Base-by-base conservation (phyloP, 1,139 yeast genomes). In the Hansenula sp. region DNA sequence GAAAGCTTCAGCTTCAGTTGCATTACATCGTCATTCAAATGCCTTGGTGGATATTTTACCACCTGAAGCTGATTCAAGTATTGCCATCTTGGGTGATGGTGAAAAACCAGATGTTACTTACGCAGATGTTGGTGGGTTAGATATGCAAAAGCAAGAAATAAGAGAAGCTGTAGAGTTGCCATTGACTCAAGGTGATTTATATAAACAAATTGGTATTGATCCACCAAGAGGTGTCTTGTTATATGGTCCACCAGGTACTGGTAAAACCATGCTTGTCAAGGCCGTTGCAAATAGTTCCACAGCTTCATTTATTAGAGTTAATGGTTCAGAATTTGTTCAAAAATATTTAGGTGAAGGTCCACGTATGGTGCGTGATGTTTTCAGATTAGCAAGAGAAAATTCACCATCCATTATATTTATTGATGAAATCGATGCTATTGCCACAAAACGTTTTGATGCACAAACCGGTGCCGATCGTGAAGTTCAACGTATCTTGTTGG, bases 401-500 rank as follows among this genome's bases (percentile, higher is more conserved):
- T 81, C 97, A 0, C 99, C 99, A 11, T 81, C 97, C 13, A 94
- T 93, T 60, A 93, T 93, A 53, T 93, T 93, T 67, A 93, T 93
- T 59, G 99, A 94, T 72, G 99, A 94, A 71, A 88, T 94, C 58
- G 99, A 94, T 70, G 97, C 99, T 34, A 94, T 94, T 67, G 99
- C 99, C 41, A 93, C 99, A 33, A 94, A 93, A 69, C 89, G 99
- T 72, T 94, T 93, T 60, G 99, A 94, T 69, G 99, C 99, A 27
- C 98, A 91, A 71, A 93, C 99, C 6, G 99, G 99, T 63, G 98
- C 99, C 34, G 99, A 94, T 70, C 82, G 99, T 67, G 99, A 94
- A 72, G 99, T 94, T 44, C 99, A 94, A 71, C 89, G 99, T 74
- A 94, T 93, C 57, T 74, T 94, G 66, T 83, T 94, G 62, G 99